Base-by-base conservation (phyloP, 2,329 filamentous ascomycete genomes). In the Colletotrichum lindemuthianum region DNA sequence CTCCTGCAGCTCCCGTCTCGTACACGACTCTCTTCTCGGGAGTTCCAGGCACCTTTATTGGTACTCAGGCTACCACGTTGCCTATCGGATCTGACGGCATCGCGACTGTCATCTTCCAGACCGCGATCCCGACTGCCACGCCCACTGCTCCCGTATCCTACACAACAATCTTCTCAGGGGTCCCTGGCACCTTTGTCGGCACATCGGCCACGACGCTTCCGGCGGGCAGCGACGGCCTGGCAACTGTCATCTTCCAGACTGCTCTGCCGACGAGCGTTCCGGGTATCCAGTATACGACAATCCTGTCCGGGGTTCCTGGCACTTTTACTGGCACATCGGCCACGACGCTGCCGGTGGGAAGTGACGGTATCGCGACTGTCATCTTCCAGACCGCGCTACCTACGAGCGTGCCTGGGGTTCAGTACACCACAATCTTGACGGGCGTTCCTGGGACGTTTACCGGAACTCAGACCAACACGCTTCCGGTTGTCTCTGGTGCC, bases 201-300 rank as follows among this genome's bases (percentile, higher is more conserved):
- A 12, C 48, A 2, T 36, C 32, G 4, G 37, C 48, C 12, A 59
- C 34, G 6, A 63, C 60, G 3, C 36, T 63, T 5, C 55, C 60
- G 4, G 41, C n/a, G 6, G 60, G 60, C 7, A 10, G n/a, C n/a
- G 39, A 63, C 4, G 60, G 60, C 2, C 13, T 63, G 6, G 55
- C 36, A 9, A 63, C 60, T 1, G 55, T 63, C 7, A 15, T 63
- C 2, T 15, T 63, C 6, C 60, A 63, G 34, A 63, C 54, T 8
- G 60, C 60, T 13, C 16, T 59, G 7, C 55, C 60, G 3, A 33
- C 15, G 7, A 52, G 40, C 7, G 43, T 15, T 7, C 34, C 36
- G 15, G 51, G 34, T 24, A n/a, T 24, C 32, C 33, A 47, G 4
- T 59, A 39, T 8, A 58, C 53, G 4, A 61, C 59, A 2, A 10